phyloP scores from a whole-genome alignment of 2,329 filamentous ascomycete species.

The Alternaria dauci region DNA sequence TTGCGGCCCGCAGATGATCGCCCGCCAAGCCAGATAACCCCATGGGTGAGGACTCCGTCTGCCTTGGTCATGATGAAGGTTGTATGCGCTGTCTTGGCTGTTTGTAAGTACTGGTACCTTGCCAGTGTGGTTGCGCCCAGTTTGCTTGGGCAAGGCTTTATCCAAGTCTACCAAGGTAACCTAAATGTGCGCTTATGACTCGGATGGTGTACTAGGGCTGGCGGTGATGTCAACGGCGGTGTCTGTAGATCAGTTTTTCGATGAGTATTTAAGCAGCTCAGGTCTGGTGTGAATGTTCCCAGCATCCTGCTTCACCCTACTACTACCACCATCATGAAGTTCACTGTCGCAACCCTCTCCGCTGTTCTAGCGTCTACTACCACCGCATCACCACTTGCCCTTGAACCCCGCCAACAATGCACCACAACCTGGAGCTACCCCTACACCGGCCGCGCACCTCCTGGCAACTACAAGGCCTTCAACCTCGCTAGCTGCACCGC shows the following conservation, averaged over 20 bases:
- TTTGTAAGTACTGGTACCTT: not conserved
- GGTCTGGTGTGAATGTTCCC: not conserved
- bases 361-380: not conserved
- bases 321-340: not conserved
- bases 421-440: not conserved
- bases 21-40: not conserved
- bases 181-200: not conserved
- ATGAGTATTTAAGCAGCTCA: not conserved
- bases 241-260: not conserved
- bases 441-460: not conserved
- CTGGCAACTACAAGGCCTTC: slow-evolving; percentile 13
- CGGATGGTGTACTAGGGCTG: not conserved
- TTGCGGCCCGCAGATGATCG: slow-evolving; percentile 2
- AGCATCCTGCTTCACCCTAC: not conserved
- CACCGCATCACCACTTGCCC: not conserved
- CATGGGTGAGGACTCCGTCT: not conserved
- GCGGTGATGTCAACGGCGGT: not conserved
- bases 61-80: not conserved
- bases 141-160: not conserved
- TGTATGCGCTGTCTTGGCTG: not conserved
- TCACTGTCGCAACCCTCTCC: not conserved
- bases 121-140: not conserved
- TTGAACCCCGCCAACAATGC: not conserved
- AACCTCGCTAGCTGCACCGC: slow-evolving; percentile 10
- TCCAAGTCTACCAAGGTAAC: not conserved